Evolutionary conservation across 208 protist genomes (phyloP), one percentile per base, ranked within the genome.

Genomic region (Acanthamoeba sp.): DNA sequence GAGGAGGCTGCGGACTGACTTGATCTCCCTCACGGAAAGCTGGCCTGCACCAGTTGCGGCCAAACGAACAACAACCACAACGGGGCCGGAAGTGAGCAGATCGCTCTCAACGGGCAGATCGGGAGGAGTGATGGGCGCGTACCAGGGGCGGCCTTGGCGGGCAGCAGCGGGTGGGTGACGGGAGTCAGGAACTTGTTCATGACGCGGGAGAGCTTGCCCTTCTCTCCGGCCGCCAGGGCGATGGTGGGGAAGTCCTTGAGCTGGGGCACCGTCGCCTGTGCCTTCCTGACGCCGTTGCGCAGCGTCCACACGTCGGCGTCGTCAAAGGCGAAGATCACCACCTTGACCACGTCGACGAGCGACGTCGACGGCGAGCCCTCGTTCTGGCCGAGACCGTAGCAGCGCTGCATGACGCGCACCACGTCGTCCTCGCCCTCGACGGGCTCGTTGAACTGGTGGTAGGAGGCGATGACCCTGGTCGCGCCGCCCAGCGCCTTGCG

Each of bases 181-280:
- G 95, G 95, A 38, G 95, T 96, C 24, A 96, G 59, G 88, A 96
- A 94, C 10, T 34, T 29, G 89, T 96, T 96, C 27, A 96, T 27
- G 14, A 95, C 95, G 32, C 95, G 64, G 22, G 95, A 95, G 27
- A 96, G 29, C 59, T 95, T 96, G 12, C 95, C 95, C 62, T 93
- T 69, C 32, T 84, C 62, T 7, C 95, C 95, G 32, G 95, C 94
- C 1, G 84, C 85, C 34, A 96, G 66, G 18, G 95, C 95, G 62
- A 96, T 96, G 10, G 95, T 50, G 14, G 95, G 95, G 34, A 93
- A 57, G 42, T 55, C 38, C 20, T 59, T 14, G 22, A 66, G 62
- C 2, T 55, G n/a, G 27, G 52, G 29, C 62, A 69, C 64, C 29
- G 50, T 76, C 57, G 90, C 48, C 24, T 32, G 27, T 40, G 52